Evolutionary conservation across 2,329 filamentous ascomycete species (phyloP).

Genomic region (Colletotrichum trifolii): DNA sequence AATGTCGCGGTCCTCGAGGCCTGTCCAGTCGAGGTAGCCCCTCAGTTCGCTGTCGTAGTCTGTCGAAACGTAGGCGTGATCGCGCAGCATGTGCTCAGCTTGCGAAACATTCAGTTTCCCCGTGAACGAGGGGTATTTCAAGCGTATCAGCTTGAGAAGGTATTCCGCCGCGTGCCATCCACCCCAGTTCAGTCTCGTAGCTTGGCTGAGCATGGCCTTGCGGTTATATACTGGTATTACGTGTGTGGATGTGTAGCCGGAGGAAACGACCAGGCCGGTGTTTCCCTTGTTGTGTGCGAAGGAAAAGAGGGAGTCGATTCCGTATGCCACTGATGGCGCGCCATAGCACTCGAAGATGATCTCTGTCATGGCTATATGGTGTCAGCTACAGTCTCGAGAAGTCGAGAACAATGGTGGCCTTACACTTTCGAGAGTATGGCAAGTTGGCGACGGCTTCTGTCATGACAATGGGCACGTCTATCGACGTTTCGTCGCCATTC

Average conservation of each 20-base stretch:
- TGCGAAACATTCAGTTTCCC: conserved; percentile 88
- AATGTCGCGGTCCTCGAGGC: conserved; percentile 87
- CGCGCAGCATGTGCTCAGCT: conserved; percentile 85
- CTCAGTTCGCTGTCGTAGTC: conserved; percentile 84
- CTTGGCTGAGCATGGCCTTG: conserved; percentile 85
- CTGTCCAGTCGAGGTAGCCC: conserved; percentile 88
- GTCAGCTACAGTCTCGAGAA: conserved; percentile 40
- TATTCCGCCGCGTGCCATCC: conserved; percentile 92
- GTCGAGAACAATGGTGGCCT: not conserved
- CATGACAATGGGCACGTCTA: conserved; percentile 92
- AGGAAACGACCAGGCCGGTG: conserved; percentile 89
- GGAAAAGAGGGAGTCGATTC: conserved; percentile 96
- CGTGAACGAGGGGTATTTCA: conserved; percentile 93
- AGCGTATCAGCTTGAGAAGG: conserved; percentile 84
- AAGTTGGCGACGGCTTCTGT: conserved; percentile 95
- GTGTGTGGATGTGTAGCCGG: conserved; percentile 93
- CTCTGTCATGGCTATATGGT: conserved; percentile 85
- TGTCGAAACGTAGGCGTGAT: conserved; percentile 89
- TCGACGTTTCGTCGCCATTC: conserved; percentile 76
- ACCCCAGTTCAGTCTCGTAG: conserved; percentile 94
- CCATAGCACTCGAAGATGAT: conserved; percentile 97
- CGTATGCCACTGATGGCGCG: conserved; percentile 89
- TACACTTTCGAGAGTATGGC: conserved; percentile 88
- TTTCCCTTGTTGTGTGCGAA: conserved; percentile 91
- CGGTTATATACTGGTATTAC: conserved; percentile 91